Base-by-base conservation (phyloP, 345 rosid species). In the Rhodomyrtus tomentosa region DNA sequence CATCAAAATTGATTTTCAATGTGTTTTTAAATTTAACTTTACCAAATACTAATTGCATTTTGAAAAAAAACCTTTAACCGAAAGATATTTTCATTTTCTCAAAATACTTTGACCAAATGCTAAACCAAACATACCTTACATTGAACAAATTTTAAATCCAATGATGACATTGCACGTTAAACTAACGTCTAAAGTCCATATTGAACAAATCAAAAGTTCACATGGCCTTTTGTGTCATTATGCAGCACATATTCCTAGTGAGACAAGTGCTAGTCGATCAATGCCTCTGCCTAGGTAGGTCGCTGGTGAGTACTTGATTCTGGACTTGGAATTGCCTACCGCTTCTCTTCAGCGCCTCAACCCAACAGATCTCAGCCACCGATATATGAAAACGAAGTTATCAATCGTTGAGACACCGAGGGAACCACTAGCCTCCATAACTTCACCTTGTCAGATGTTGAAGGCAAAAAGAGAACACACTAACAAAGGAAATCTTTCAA, bases 161-260 rank as follows among this genome's bases (percentile, higher is more conserved):
- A 0, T 2, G 6, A 58, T 14, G 4, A 27, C 9, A 6, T 58
- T 58, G 14, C 10, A 14, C 32, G 12, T 27, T 58, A 0, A 3
- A 58, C 4, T 0, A 0, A 27, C 5, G 14, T 58, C 14, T 2
- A 5, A 5, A 15, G 7, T 6, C 0, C 20, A 58, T 5, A 58
- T 58, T 27, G 4, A 15, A 16, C 6, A 51, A 51, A 51, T 5
- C 5, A 51, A 51, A 51, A 51, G 18, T 51, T 5, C n/a, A n/a
- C n/a, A n/a, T n/a, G n/a, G n/a, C n/a, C n/a, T n/a, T n/a, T n/a
- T n/a, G n/a, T n/a, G n/a, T n/a, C n/a, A n/a, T n/a, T n/a, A n/a
- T n/a, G n/a, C n/a, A n/a, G n/a, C n/a, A n/a, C n/a, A n/a, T n/a
- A n/a, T n/a, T n/a, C n/a, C n/a, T n/a, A n/a, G n/a, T n/a, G n/a